Conservation (phyloP, 352 stramenopile genomes). For the Phytophthora quininea region DNA sequence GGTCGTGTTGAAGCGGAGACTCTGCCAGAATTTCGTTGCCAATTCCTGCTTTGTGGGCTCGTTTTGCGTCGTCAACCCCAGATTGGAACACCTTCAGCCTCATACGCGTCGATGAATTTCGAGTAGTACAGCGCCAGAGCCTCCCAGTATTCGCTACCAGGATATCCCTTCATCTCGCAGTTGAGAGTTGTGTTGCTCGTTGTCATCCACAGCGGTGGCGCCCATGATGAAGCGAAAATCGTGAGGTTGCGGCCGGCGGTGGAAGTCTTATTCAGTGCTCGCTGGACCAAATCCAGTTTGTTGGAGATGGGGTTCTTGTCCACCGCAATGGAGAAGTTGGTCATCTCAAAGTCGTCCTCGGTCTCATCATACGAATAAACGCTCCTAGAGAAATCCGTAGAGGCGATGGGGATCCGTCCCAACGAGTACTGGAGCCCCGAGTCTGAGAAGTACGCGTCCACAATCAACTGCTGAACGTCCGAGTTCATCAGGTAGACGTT, state of each 20-base stretch:
- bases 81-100: conserved; percentile 47
- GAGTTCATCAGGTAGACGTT: conserved; percentile 64
- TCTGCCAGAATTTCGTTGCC: conserved; percentile 45
- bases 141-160: conserved; percentile 43
- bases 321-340: conserved; percentile 67
- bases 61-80: conserved; percentile 78
- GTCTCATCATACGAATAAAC: conserved; percentile 48
- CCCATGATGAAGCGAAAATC: conserved; percentile 74
- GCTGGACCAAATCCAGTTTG: conserved; percentile 47
- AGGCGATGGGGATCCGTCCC: conserved; percentile 70
- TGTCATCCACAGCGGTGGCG: conserved; percentile 81
- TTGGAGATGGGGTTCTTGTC: conserved; percentile 46
- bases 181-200: conserved; percentile 45
- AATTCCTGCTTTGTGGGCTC: conserved; percentile 53
- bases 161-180: conserved; percentile 44
- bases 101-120: conserved; percentile 77
- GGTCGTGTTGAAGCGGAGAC: conserved; percentile 34
- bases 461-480: conserved; percentile 49
- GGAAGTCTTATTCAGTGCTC: conserved; percentile 33
- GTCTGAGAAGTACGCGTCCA: conserved; percentile 67
- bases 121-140: conserved; percentile 75
- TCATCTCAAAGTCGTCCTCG: conserved; percentile 39
- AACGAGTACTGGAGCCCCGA: conserved; percentile 67
- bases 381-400: conserved; percentile 71
- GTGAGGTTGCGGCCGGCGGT: conserved; percentile 32